Percentiles rank a stretch among this genome's conserved stretches.
These are phyloP conservation scores for Panicum virgatum DNA, from an alignment of 202 grass and related monocot species.

Conservation along the genomic window DNA sequence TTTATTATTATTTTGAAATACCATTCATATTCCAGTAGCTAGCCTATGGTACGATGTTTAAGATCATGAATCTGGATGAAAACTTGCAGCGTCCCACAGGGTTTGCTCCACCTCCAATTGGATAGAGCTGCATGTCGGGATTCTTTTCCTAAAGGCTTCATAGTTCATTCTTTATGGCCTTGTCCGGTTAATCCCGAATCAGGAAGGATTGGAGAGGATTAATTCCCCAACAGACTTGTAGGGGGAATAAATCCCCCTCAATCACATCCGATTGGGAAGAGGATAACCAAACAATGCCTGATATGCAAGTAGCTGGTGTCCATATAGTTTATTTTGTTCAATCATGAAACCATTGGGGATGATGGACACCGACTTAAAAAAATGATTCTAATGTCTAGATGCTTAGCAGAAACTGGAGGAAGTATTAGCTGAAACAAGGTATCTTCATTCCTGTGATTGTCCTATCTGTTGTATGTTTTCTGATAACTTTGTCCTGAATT, in stretches of 20 bases:
- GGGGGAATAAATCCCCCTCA: not conserved
- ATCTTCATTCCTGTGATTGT: constrained; percentile 10
- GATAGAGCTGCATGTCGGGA: not conserved
- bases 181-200: not conserved
- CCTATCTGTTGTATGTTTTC: constrained; percentile 29
- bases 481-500: constrained; percentile 40
- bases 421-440: not conserved
- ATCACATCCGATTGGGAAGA: too few species aligned
- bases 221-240: not conserved
- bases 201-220: not conserved
- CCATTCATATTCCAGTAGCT: not conserved
- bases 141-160: not conserved
- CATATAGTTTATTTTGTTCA: not conserved
- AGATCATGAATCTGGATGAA: not conserved
- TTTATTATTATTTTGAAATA: not conserved
- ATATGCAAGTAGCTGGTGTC: not conserved
- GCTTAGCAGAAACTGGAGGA: not conserved
- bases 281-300: not conserved
- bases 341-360: not conserved
- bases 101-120: not conserved
- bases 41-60: not conserved
- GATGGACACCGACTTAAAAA: not conserved
- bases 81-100: not conserved
- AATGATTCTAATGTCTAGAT: constrained; percentile 6
- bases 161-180: not conserved